Evolutionary conservation across 2,329 filamentous ascomycete genomes (phyloP), one percentile per base, ranked within the genome.

Genomic region (Colletotrichum sp.): DNA sequence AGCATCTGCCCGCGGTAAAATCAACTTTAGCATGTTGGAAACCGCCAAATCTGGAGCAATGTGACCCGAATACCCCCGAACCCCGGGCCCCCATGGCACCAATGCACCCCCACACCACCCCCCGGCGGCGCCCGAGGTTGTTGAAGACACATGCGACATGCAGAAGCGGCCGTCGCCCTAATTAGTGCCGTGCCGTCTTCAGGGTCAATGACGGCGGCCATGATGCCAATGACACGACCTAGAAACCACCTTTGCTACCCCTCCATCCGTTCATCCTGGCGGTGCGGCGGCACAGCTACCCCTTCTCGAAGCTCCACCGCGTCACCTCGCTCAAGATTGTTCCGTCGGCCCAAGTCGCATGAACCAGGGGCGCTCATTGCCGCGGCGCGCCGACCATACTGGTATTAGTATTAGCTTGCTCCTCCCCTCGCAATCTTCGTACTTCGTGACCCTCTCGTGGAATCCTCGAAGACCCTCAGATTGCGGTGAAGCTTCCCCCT

Each of bases 321-420:
- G 57, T 68, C 71, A 76, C 48, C 64, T 76, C 74, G 74, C 74
- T 74, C 64, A 36, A 64, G 48, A 74, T 65, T 76, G 74, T 74
- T 60, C 74, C 74, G 74, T 72, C 59, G 65, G 60, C 44, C 68
- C 44, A 65, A 48, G 28, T 63, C 26, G 70, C 68, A 65, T 22
- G 64, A 74, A 44, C 70, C 59, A 69, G 74, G 72, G 74, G 52
- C 36, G 32, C n/a, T 69, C 48, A 65, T 73, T 68, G 70, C 73
- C 73, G 74, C 69, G 69, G 55, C 69, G 72, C 39, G 55, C 72
- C 55, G 62, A 57, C 59, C 34, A 74, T 65, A 48, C 65, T 69
- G 36, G 74, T 69, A 76, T 73, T 68, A 74, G 70, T 76, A 74
- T 62, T 73, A 48, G 70, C 71, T 55, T 69, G 57, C 34, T 65